These are phyloP conservation scores for Gelatoporia subvermispora DNA, from an alignment of 768 basidiomycete genomes.

Conservation along the genomic window DNA sequence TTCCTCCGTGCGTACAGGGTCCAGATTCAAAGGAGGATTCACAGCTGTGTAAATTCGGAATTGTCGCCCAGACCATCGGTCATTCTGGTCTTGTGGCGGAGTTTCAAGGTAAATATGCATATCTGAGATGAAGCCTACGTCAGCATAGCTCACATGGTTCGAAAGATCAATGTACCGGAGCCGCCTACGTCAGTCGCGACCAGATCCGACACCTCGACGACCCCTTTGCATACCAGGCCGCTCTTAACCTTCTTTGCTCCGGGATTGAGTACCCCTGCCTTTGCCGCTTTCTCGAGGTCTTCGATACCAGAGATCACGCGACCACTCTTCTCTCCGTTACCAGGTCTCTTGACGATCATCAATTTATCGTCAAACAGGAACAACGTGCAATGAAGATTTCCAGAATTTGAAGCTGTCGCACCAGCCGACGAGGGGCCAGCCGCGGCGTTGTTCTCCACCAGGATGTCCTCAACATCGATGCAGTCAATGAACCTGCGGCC, in stretches of 20 bases:
- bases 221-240: constrained; percentile 78
- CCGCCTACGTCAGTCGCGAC: constrained; percentile 83
- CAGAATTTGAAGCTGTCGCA: constrained; percentile 12
- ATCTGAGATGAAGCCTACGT: constrained; percentile 39
- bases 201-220: constrained; percentile 80
- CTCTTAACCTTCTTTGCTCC: constrained; percentile 60
- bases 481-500: constrained; percentile 86
- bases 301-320: constrained; percentile 70
- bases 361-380: constrained; percentile 95
- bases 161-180: constrained; percentile 46
- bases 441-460: constrained; percentile 42
- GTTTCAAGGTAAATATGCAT: constrained; percentile 82
- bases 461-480: constrained; percentile 85
- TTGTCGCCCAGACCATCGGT: constrained; percentile 84
- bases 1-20: constrained; percentile 54
- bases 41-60: constrained; percentile 79
- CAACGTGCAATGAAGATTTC: constrained; percentile 74
- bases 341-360: constrained; percentile 83
- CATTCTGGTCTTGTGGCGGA: constrained; percentile 76
- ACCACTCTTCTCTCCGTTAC: constrained; percentile 71
- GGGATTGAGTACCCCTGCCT: constrained; percentile 53
- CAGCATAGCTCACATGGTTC: too few species aligned
- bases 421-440: neutral
- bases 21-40: constrained; percentile 66
- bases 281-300: constrained; percentile 67